These are phyloP conservation scores for Candida koratica DNA, from an alignment of 805 yeast genomes.

Conservation along the genomic window DNA sequence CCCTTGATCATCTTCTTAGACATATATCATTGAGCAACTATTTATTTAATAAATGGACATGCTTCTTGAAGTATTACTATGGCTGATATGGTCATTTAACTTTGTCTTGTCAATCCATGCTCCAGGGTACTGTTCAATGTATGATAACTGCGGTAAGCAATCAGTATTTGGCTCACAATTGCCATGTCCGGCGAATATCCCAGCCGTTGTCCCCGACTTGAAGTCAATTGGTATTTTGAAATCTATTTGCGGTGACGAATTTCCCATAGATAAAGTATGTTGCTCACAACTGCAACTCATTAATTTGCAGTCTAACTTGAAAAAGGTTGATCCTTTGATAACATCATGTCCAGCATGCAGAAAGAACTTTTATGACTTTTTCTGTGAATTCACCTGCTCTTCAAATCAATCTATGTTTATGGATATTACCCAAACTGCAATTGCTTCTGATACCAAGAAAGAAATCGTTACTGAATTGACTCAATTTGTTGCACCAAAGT, in stretches of 20 bases:
- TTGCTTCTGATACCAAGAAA: slow-evolving; percentile 46
- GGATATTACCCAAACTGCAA: slow-evolving; percentile 53
- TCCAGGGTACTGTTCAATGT: slow-evolving; percentile 51
- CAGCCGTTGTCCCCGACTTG: slow-evolving; percentile 45
- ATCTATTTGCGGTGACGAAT: slow-evolving; percentile 70
- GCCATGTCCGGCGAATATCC: slow-evolving; percentile 66
- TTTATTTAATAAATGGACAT: too few relatives aligned
- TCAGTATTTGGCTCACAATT: slow-evolving; percentile 72
- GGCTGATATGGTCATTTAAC: too few relatives aligned
- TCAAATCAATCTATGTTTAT: slow-evolving; percentile 75
- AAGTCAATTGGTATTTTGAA: slow-evolving; percentile 45
- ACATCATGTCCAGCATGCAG: slow-evolving; percentile 82
- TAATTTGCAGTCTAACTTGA: slow-evolving; percentile 50
- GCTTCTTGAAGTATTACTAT: too few relatives aligned
- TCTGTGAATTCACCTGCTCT: slow-evolving; percentile 88
- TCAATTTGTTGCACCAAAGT: slow-evolving; percentile 52
- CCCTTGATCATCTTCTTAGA: too few relatives aligned
- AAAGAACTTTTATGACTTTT: slow-evolving; percentile 76
- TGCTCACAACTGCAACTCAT: slow-evolving; percentile 64
- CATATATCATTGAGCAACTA: too few relatives aligned
- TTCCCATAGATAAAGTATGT: slow-evolving; percentile 55
- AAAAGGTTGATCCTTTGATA: slow-evolving; percentile 38
- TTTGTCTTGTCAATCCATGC: slow-evolving; percentile 4
- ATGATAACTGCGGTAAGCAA: slow-evolving; percentile 72
- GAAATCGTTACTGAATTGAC: slow-evolving; percentile 69